Percentiles rank a stretch among this genome's conserved stretches.
These are phyloP conservation scores for Lactifluus subvellereus DNA, from an alignment of 768 basidiomycete species.

Conservation along the genomic window DNA sequence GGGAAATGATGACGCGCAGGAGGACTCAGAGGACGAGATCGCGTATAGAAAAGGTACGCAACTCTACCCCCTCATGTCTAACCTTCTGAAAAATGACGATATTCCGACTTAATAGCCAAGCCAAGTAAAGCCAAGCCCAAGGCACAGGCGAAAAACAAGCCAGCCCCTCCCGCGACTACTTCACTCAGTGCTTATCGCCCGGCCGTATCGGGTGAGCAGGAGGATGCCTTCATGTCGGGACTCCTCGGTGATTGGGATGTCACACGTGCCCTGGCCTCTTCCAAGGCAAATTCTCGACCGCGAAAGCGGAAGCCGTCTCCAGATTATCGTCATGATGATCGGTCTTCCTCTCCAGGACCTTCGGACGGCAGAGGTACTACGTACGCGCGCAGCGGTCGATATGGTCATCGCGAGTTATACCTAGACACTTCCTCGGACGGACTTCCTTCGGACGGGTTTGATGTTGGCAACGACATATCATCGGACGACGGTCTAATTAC, in stretches of 20 bases:
- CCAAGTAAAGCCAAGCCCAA: slow-evolving; percentile 38
- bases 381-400: not conserved
- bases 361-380: slow-evolving; percentile 15
- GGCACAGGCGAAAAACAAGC: slow-evolving; percentile 41
- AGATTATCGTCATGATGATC: slow-evolving; percentile 23
- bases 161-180: slow-evolving; percentile 42
- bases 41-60: slow-evolving; percentile 31
- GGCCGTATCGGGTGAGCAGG: slow-evolving; percentile 67
- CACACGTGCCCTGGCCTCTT: slow-evolving; percentile 35
- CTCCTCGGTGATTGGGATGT: slow-evolving; percentile 70
- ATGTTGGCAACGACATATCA: slow-evolving; percentile 25
- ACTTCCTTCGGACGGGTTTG: slow-evolving; percentile 27
- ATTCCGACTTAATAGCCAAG: slow-evolving; percentile 35
- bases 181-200: slow-evolving; percentile 80
- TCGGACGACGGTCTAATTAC: slow-evolving; percentile 58
- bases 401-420: slow-evolving; percentile 24
- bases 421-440: slow-evolving; percentile 32
- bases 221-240: slow-evolving; percentile 83
- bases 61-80: not conserved
- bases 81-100: slow-evolving; percentile 20
- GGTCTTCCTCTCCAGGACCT: slow-evolving; percentile 26
- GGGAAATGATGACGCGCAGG: slow-evolving; percentile 55
- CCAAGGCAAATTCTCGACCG: slow-evolving; percentile 31
- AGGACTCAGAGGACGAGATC: slow-evolving; percentile 31
- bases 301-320: slow-evolving; percentile 69